Percentiles rank a stretch among this genome's conserved stretches.
phyloP scores from a whole-genome alignment of 768 basidiomycete species.

The Boletus reticuloceps region DNA sequence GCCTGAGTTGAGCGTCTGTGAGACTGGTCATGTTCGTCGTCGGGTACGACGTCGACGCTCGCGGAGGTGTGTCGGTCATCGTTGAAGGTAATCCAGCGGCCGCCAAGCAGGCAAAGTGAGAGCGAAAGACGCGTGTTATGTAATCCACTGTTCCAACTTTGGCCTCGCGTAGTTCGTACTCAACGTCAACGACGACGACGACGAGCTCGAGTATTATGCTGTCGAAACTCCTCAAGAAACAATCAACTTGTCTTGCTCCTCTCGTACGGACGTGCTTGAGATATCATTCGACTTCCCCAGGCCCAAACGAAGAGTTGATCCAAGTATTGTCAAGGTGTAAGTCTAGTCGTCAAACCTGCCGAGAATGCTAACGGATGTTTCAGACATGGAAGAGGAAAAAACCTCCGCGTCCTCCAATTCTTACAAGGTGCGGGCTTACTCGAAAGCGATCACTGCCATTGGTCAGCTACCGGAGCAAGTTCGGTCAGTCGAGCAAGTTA shows the following conservation, averaged over 20 bases:
- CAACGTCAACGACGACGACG: neutral
- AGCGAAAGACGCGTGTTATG: constrained; percentile 24
- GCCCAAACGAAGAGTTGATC: constrained; percentile 38
- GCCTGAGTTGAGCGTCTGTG: constrained; percentile 61
- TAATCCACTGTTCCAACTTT: constrained; percentile 10
- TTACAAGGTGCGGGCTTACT: constrained; percentile 52
- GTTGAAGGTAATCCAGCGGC: neutral
- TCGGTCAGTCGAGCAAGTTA: constrained; percentile 41
- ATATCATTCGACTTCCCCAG: constrained; percentile 16
- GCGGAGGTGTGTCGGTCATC: constrained; percentile 29
- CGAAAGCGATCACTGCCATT: constrained; percentile 45
- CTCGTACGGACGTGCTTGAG: constrained; percentile 9
- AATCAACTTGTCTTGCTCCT: neutral
- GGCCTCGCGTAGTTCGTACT: neutral
- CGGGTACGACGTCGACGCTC: constrained; percentile 30
- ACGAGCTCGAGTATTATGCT: constrained; percentile 15
- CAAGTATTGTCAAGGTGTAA: constrained; percentile 43
- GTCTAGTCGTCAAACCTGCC: constrained; percentile 7
- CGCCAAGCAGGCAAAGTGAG: neutral
- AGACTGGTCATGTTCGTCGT: constrained; percentile 41
- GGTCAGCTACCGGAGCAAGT: constrained; percentile 41
- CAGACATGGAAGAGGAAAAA: constrained; percentile 46
- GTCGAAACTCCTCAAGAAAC: constrained; percentile 11
- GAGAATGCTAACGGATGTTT: neutral
- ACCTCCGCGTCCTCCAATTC: constrained; percentile 33